Conservation (phyloP, 192 early-diverging fungal species). For the Chytriomyces sp. region DNA sequence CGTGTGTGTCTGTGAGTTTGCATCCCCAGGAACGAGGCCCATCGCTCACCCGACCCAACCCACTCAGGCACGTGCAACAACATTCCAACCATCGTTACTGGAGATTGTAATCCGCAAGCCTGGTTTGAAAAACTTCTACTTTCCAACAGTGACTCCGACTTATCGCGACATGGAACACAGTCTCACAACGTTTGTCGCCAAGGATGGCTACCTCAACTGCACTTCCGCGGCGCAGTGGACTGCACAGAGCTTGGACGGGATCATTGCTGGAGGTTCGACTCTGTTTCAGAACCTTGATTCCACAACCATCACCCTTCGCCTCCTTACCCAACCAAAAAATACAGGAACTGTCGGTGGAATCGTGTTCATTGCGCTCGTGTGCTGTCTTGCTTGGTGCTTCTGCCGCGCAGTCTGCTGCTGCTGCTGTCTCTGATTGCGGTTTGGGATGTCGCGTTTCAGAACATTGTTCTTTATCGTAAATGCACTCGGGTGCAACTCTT, state of each 20-base stretch:
- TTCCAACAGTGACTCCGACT: background rate
- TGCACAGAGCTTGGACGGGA: background rate
- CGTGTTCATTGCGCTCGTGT: background rate
- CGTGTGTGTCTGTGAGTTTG: background rate
- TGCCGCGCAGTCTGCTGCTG: background rate
- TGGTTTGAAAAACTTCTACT: background rate
- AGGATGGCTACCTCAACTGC: background rate
- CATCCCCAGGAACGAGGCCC: background rate
- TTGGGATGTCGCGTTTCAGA: too few species aligned
- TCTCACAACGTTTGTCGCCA: background rate
- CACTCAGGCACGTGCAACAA: background rate
- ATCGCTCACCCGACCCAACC: background rate
- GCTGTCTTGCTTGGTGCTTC: background rate
- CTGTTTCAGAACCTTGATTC: too few species aligned
- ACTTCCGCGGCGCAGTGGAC: background rate
- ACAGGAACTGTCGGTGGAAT: background rate
- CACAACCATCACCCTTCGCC: too few species aligned
- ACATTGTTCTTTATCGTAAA: too few species aligned
- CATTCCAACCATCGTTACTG: background rate
- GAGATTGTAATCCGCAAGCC: background rate
- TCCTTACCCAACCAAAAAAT: too few species aligned
- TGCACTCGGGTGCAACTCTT: too few species aligned
- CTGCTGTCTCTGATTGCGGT: constrained; percentile 1
- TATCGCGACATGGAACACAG: background rate
- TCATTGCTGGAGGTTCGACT: background rate